These are phyloP conservation scores for Ustilago sp. DNA, from an alignment of 1,284 basidiomycete species.

Conservation along the genomic window DNA sequence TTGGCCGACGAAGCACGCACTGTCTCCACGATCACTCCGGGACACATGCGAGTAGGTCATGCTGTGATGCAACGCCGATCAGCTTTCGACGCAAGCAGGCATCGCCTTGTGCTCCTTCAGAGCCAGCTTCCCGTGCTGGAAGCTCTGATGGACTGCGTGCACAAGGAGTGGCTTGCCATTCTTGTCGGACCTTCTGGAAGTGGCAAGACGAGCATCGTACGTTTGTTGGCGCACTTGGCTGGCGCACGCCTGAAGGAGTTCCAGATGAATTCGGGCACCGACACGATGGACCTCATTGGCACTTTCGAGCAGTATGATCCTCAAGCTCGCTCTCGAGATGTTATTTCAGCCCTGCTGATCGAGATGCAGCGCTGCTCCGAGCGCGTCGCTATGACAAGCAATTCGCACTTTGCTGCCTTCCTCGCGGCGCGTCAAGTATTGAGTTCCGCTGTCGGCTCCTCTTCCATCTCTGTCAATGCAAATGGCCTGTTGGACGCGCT, in stretches of 20 bases:
- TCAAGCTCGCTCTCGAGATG: slow-evolving; percentile 20
- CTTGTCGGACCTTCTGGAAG: slow-evolving; percentile 80
- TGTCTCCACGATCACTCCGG: slow-evolving; percentile 73
- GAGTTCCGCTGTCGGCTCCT: not conserved
- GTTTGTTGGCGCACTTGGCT: slow-evolving; percentile 78
- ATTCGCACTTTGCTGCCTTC: slow-evolving; percentile 13
- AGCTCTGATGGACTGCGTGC: slow-evolving; percentile 80
- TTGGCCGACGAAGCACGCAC: slow-evolving; percentile 60
- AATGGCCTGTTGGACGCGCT: slow-evolving; percentile 9
- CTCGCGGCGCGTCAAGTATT: slow-evolving; percentile 23
- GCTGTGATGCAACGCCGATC: slow-evolving; percentile 73
- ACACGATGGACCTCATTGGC: slow-evolving; percentile 93
- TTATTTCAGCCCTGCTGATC: slow-evolving; percentile 20
- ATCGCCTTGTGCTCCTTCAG: slow-evolving; percentile 74
- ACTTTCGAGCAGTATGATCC: slow-evolving; percentile 86
- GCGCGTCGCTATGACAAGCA: slow-evolving; percentile 6
- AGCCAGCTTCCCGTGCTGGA: slow-evolving; percentile 79
- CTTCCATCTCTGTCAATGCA: not conserved
- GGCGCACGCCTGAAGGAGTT: slow-evolving; percentile 81
- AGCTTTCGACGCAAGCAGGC: slow-evolving; percentile 11
- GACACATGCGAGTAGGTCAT: slow-evolving; percentile 79
- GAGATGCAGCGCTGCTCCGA: slow-evolving; percentile 30
- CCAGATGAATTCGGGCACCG: slow-evolving; percentile 85
- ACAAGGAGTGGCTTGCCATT: slow-evolving; percentile 87
- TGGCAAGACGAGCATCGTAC: slow-evolving; percentile 85